Conservation (phyloP, 2,329 filamentous ascomycete species). For the Verticillium zaregamsianum region DNA sequence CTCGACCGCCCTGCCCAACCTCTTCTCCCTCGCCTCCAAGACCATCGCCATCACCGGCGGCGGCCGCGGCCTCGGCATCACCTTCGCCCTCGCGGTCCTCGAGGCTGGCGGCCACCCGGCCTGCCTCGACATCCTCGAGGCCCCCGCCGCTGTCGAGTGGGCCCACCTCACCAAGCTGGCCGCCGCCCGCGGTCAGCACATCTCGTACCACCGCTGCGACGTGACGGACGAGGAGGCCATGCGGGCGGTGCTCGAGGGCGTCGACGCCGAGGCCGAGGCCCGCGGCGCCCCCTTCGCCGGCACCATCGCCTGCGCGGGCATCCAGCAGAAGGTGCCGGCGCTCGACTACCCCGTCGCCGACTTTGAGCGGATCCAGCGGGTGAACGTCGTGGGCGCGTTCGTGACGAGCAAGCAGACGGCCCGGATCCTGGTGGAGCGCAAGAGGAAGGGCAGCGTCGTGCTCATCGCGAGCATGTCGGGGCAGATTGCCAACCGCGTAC, state of each 20-base stretch:
- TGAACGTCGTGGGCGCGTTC: slow-evolving; percentile 67
- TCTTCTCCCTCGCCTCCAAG: slow-evolving; percentile 40
- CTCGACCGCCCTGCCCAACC: slow-evolving; percentile 19
- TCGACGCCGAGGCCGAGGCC: slow-evolving; percentile 28
- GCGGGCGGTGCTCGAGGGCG: slow-evolving; percentile 26
- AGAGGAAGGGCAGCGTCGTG: slow-evolving; percentile 41
- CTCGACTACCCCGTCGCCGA: slow-evolving; percentile 47
- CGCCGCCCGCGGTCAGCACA: slow-evolving; percentile 23
- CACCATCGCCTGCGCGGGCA: slow-evolving; percentile 42
- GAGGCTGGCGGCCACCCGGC: slow-evolving; percentile 46
- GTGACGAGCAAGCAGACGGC: slow-evolving; percentile 68
- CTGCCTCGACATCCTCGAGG: slow-evolving; percentile 39
- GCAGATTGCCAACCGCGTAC: slow-evolving; percentile 45
- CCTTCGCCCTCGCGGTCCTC: slow-evolving; percentile 41
- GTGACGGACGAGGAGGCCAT: slow-evolving; percentile 39
- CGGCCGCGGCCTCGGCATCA: slow-evolving; percentile 46
- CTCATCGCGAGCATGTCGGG: slow-evolving; percentile 47
- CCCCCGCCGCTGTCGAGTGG: slow-evolving; percentile 35
- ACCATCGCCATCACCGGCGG: slow-evolving; percentile 47
- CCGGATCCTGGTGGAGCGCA: slow-evolving; percentile 43
- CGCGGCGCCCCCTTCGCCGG: slow-evolving; percentile 29
- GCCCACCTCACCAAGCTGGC: slow-evolving; percentile 35
- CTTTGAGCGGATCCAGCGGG: slow-evolving; percentile 65
- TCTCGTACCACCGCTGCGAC: slow-evolving; percentile 40
- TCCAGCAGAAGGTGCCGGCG: slow-evolving; percentile 41